Conservation (phyloP, 2,329 filamentous ascomycete genomes). For the Phyllachora maydis region DNA sequence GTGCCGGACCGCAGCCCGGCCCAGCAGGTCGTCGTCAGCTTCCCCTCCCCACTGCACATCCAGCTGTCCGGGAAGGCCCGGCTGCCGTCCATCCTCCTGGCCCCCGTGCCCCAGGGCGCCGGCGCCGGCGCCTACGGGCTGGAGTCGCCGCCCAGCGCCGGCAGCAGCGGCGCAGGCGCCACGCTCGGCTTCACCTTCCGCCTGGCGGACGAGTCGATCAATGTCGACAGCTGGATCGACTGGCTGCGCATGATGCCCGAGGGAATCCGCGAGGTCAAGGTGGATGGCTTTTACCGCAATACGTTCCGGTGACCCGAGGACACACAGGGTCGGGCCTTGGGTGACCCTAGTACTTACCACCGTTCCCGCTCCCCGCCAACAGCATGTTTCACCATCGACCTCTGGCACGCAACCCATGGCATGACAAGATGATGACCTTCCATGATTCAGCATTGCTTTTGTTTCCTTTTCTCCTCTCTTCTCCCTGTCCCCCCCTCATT, state of each 20-base stretch:
- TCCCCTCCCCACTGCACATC: conserved; percentile 31
- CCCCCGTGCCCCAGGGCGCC: conserved; percentile 21
- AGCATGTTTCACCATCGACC: too few species aligned
- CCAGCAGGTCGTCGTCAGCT: conserved; percentile 22
- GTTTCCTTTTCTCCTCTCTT: too few species aligned
- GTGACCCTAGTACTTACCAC: too few species aligned
- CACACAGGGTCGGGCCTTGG: too few species aligned
- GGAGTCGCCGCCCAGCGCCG: conserved; percentile 11
- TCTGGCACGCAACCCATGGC: too few species aligned
- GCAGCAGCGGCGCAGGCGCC: too few species aligned
- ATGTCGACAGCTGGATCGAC: conserved; percentile 32
- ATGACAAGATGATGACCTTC: too few species aligned
- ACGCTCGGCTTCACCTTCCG: conserved; percentile 28
- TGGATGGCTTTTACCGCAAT: conserved; percentile 25
- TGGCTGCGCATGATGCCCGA: conserved; percentile 38
- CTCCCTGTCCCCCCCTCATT: too few species aligned
- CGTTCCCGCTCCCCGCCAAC: too few species aligned
- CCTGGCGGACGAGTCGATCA: conserved; percentile 26
- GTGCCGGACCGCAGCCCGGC: conserved; percentile 27
- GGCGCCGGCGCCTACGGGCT: conserved; percentile 20
- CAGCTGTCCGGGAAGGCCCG: conserved; percentile 31
- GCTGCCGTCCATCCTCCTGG: conserved; percentile 33
- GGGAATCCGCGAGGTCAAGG: conserved; percentile 30
- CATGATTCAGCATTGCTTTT: too few species aligned
- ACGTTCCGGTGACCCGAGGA: conserved; percentile 19